phyloP scores from a whole-genome alignment of 2,329 filamentous ascomycete species.

The Colletotrichum tofieldiae region DNA sequence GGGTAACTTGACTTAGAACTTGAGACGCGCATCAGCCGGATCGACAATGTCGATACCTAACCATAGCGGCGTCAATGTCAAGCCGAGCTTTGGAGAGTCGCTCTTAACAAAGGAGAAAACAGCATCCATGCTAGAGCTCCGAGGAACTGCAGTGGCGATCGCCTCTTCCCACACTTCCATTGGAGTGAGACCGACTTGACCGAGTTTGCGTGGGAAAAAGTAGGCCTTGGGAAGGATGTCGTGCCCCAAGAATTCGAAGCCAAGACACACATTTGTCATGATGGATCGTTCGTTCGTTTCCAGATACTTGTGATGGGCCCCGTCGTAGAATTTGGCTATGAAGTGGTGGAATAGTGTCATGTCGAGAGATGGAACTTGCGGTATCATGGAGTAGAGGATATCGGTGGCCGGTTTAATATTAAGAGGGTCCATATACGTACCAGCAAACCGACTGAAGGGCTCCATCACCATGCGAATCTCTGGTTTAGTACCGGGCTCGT shows the following conservation, averaged over 20 bases:
- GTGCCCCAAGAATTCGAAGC: constrained; percentile 14
- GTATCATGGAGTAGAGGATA: constrained; percentile 12
- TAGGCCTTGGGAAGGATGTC: constrained; percentile 23
- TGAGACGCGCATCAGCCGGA: constrained; percentile 21
- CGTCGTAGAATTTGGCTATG: constrained; percentile 22
- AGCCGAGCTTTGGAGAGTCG: not conserved
- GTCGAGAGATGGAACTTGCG: constrained; percentile 22
- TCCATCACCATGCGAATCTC: constrained; percentile 25
- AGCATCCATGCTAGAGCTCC: not conserved
- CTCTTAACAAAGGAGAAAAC: constrained; percentile 23
- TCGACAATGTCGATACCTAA: constrained; percentile 18
- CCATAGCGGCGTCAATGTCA: constrained; percentile 21
- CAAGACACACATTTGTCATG: constrained; percentile 26
- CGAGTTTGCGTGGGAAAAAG: constrained; percentile 28
- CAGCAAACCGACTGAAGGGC: constrained; percentile 29
- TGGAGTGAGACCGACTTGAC: constrained; percentile 18
- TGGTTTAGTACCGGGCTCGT: constrained; percentile 1
- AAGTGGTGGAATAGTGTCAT: constrained; percentile 33
- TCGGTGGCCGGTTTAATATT: constrained; percentile 25
- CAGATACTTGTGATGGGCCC: constrained; percentile 9
- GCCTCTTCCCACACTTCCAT: constrained; percentile 31
- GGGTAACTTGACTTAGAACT: too few species aligned
- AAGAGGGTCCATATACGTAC: constrained; percentile 28
- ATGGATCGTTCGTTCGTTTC: constrained; percentile 12
- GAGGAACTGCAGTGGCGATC: constrained; percentile 5